Conservation (phyloP, 2,329 filamentous ascomycete species). For the Trichothecium sympodiale region DNA sequence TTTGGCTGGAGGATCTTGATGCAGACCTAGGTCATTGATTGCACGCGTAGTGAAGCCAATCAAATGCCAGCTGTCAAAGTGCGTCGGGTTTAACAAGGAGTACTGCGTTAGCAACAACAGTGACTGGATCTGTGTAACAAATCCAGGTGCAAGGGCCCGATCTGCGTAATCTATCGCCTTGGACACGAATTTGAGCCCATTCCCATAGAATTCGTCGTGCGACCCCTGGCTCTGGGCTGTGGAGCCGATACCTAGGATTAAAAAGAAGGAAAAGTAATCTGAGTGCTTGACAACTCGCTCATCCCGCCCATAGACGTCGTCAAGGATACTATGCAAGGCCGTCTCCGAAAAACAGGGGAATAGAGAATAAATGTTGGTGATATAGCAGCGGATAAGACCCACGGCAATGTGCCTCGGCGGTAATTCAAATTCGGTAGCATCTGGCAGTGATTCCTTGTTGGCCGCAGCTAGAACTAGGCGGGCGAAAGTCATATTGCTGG, state of each 20-base stretch:
- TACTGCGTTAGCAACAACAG: conserved; percentile 80
- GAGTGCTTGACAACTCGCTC: conserved; percentile 51
- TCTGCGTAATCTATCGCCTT: conserved; percentile 69
- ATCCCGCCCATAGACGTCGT: conserved; percentile 68
- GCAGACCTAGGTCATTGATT: conserved; percentile 79
- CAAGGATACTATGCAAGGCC: conserved; percentile 63
- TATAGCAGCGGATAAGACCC: conserved; percentile 68
- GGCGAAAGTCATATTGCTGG: conserved; percentile 84
- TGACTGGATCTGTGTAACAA: conserved; percentile 76
- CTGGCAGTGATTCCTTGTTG: conserved; percentile 60
- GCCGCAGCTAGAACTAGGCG: conserved; percentile 78
- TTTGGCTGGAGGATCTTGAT: conserved; percentile 76
- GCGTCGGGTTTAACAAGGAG: conserved; percentile 76
- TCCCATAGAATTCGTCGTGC: conserved; percentile 50
- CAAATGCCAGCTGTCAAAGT: conserved; percentile 90
- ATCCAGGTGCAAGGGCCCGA: conserved; percentile 73
- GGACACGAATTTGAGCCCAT: conserved; percentile 44
- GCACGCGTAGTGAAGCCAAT: conserved; percentile 84
- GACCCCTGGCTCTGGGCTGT: conserved; percentile 60
- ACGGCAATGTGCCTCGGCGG: conserved; percentile 60
- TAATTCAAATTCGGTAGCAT: conserved; percentile 47
- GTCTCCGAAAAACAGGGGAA: conserved; percentile 79
- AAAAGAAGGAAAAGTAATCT: conserved; percentile 78
- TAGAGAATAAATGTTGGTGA: conserved; percentile 69
- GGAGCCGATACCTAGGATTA: conserved; percentile 79